Base-by-base conservation (phyloP, 345 rosid species). In the Syzygium jambos region DNA sequence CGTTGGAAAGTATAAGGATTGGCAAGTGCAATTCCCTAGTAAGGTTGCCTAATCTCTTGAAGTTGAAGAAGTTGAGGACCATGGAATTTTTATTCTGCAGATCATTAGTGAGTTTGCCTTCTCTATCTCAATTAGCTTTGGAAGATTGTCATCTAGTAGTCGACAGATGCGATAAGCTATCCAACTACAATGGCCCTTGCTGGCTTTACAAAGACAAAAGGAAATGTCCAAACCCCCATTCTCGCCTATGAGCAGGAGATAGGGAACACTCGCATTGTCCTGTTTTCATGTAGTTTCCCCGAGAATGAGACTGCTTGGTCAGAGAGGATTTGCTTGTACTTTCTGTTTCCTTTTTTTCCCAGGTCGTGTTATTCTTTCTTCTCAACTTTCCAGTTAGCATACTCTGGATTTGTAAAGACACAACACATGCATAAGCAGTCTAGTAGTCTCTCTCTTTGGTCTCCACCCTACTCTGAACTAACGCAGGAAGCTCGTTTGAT, bases 211-310 rank as follows among this genome's bases (percentile, higher is more conserved):
- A 84, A 30, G 5, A 23, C 34, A 10, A 2, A 21, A 25, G 65
- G 65, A 11, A 11, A 25, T 54, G 57, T 6, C 57, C 57, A 54
- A 54, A 14, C 9, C 4, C 25, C 25, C 4, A 6, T 43, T 43
- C 46, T 43, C 46, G 2, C 23, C 78, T 8, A 30, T 30, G 78
- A 65, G 3, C 41, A 1, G 1, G 1, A 2, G 22, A 65, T 6
- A 3, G 78, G 16, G 6, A 65, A 65, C 43, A 0, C 43, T 30
- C 0, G 3, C 78, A 41, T 65, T 16, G 12, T 0, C 78, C 78
- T 2, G 0, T 65, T 65, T 65, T 5, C 78, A 0, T 63, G 15
- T 6, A 63, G 41, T 0, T 29, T 63, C 77, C 21, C 0, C 1
- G 1, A 7, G 78, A 65, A 65, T 65, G 38, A 65, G 41, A 30